These are phyloP conservation scores for Dipodascus geniculatus DNA, from an alignment of 805 yeast genomes.

Conservation along the genomic window DNA sequence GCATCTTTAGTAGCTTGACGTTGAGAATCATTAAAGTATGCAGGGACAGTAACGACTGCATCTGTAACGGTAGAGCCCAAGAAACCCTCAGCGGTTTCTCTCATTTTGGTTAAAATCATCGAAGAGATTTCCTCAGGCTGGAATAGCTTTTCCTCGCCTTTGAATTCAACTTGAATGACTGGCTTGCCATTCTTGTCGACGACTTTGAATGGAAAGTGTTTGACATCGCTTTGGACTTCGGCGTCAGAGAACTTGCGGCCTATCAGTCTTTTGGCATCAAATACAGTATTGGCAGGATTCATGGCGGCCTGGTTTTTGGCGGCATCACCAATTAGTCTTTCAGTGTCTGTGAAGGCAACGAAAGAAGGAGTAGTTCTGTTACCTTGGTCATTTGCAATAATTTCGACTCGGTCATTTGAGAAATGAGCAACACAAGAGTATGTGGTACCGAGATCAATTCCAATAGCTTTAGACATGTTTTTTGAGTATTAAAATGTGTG, in stretches of 20 bases:
- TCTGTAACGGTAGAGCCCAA: conserved; percentile 74
- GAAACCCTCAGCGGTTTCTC: conserved; percentile 81
- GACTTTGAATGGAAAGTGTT: conserved; percentile 81
- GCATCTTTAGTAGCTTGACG: conserved; percentile 97
- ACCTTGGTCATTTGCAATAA: conserved; percentile 94
- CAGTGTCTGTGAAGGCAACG: conserved; percentile 89
- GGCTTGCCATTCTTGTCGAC: conserved; percentile 75
- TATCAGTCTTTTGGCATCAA: conserved; percentile 88
- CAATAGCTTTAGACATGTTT: conserved; percentile 40
- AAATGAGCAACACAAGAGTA: conserved; percentile 91
- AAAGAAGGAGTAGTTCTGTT: conserved; percentile 94
- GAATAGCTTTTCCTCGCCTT: conserved; percentile 74
- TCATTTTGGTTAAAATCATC: conserved; percentile 88
- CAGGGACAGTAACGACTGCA: conserved; percentile 93
- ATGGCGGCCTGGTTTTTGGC: conserved; percentile 97
- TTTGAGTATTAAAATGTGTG: background rate
- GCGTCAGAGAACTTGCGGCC: conserved; percentile 70
- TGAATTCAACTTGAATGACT: conserved; percentile 68
- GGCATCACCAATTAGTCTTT: conserved; percentile 90
- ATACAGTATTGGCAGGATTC: conserved; percentile 84
- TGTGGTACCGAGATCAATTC: conserved; percentile 91
- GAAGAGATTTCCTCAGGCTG: conserved; percentile 92
- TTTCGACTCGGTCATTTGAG: conserved; percentile 77
- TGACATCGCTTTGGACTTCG: conserved; percentile 64
- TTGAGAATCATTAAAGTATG: conserved; percentile 92